phyloP scores from a whole-genome alignment of 1,284 basidiomycete species.

The Moesziomyces globuligerus region DNA sequence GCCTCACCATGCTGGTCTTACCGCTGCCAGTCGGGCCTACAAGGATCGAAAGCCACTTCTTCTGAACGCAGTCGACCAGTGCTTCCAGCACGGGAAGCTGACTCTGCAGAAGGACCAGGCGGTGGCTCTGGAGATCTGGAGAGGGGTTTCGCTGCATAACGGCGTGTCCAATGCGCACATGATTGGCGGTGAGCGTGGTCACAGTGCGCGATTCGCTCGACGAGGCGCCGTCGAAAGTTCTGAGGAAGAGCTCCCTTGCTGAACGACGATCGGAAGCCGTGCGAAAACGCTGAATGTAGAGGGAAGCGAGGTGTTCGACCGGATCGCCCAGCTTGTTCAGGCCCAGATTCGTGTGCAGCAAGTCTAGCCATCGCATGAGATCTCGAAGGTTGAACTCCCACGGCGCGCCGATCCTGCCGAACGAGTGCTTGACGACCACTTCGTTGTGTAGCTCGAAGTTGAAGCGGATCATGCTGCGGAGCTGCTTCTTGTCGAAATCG shows the following conservation, averaged over 20 bases:
- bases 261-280: constrained; percentile 75
- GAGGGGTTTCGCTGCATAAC: constrained; percentile 69
- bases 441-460: constrained; percentile 78
- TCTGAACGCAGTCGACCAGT: constrained; percentile 78
- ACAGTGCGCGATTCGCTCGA: constrained; percentile 52
- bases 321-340: constrained; percentile 71
- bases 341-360: constrained; percentile 71
- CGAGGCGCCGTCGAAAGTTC: constrained; percentile 71
- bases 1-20: constrained; percentile 81
- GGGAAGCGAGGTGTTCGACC: constrained; percentile 51
- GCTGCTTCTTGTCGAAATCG: constrained; percentile 69
- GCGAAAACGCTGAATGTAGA: constrained; percentile 88
- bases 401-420: constrained; percentile 86
- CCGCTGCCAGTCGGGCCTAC: constrained; percentile 81
- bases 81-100: constrained; percentile 80
- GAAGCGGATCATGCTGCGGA: constrained; percentile 85
- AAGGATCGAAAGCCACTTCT: constrained; percentile 88
- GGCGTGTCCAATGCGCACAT: constrained; percentile 79
- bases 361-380: constrained; percentile 83
- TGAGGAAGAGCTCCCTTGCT: constrained; percentile 75
- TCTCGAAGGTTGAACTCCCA: constrained; percentile 99
- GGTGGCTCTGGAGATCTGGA: constrained; percentile 8
- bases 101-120: constrained; percentile 72
- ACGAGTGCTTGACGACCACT: constrained; percentile 75
- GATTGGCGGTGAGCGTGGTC: constrained; percentile 72